phyloP scores from a whole-genome alignment of 1,139 yeast species.

The Geotrichum cucujoidarum region DNA sequence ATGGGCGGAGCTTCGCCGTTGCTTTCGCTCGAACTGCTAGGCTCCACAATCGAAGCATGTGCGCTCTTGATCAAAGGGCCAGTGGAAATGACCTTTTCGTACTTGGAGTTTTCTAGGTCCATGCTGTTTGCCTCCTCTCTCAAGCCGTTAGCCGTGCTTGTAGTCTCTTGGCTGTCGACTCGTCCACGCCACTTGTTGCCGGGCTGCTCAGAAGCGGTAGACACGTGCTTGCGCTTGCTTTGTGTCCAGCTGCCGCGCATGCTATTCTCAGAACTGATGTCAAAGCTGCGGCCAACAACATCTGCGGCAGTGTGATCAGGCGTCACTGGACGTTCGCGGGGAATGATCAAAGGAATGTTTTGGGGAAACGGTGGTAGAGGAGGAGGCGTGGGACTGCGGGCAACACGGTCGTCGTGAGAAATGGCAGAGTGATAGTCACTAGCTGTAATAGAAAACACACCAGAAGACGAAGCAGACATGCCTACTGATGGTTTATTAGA shows the following conservation, averaged over 20 bases:
- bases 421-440: slow-evolving; percentile 16
- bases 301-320: not conserved
- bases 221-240: not conserved
- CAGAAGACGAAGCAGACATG: slow-evolving; percentile 11
- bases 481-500: slow-evolving; percentile 1
- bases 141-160: too few relatives aligned
- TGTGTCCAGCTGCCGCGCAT: not conserved
- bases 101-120: slow-evolving; percentile 1
- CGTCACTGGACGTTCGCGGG: too few relatives aligned
- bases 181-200: not conserved
- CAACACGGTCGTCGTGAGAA: slow-evolving; percentile 2
- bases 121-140: slow-evolving; percentile 2
- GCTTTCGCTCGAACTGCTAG: slow-evolving; percentile 1
- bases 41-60: slow-evolving; percentile 17
- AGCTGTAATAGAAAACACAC: slow-evolving; percentile 7
- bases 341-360: too few relatives aligned
- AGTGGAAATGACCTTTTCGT: slow-evolving; percentile 7
- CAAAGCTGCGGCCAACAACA: not conserved
- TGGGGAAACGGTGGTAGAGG: slow-evolving; percentile 8
- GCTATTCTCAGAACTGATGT: not conserved
- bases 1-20: slow-evolving; percentile 3
- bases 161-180: not conserved
- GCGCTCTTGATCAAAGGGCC: slow-evolving; percentile 10
- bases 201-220: not conserved
- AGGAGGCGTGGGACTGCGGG: slow-evolving; percentile 6